A percentile compares a stretch with the other conserved stretches of the same genome.
phyloP scores from a whole-genome alignment of 2,329 filamentous ascomycete species.

The Colletotrichum cuscutae region DNA sequence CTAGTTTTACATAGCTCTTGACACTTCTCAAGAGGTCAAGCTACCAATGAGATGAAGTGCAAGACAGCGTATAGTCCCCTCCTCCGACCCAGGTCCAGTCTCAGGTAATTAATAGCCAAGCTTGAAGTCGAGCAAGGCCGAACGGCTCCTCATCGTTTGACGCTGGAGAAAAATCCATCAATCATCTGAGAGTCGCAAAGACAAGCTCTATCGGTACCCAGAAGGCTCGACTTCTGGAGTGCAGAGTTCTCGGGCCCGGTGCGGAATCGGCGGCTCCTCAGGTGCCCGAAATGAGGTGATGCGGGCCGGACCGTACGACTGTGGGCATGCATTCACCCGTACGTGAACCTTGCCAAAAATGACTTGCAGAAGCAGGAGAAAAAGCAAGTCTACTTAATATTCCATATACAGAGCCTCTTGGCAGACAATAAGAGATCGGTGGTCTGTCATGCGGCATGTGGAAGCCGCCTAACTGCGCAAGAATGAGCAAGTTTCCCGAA shows the following conservation, averaged over 20 bases:
- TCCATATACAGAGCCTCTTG: not conserved
- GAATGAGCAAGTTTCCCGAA: constrained; percentile 35
- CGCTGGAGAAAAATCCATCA: no score
- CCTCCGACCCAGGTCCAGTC: no score
- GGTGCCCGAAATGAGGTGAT: not conserved
- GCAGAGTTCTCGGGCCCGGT: not conserved
- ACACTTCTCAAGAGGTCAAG: no score
- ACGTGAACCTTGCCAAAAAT: not conserved
- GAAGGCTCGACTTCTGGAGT: not conserved
- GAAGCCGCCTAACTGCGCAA: constrained; percentile 13
- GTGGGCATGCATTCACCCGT: not conserved
- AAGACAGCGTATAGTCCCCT: no score
- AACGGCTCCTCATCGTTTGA: no score
- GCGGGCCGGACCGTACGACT: not conserved
- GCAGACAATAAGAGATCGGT: not conserved
- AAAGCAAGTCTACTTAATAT: no score
- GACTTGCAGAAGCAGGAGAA: not conserved
- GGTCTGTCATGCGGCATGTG: not conserved
- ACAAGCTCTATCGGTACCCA: not conserved
- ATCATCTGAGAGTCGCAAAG: no score
- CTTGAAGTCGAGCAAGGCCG: no score
- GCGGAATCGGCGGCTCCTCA: not conserved
- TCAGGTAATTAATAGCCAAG: no score
- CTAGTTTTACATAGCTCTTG: no score
- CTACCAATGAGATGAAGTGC: no score